Evolutionary conservation across 2,329 filamentous ascomycete genomes (phyloP).

Genomic region (Triangularia verruculosa): DNA sequence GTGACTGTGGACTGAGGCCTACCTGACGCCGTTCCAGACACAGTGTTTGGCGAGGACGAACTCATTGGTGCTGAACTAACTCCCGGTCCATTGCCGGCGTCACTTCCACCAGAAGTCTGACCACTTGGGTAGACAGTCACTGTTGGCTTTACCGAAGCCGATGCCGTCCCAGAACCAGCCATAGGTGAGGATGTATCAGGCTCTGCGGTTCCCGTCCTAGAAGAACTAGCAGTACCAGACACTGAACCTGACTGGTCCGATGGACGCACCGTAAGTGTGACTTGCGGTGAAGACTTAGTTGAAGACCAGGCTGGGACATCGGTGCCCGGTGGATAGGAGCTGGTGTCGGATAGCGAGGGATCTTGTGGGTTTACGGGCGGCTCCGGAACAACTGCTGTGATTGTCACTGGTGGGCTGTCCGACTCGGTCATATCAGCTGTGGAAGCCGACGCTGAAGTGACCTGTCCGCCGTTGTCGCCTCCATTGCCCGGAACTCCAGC

Average conservation of each 20-base stretch:
- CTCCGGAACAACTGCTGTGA: background rate
- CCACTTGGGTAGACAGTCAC: background rate
- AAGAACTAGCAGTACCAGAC: background rate
- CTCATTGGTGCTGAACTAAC: background rate
- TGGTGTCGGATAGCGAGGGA: background rate
- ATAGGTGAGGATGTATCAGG: background rate
- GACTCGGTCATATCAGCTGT: background rate
- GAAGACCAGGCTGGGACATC: background rate
- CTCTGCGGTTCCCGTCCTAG: background rate
- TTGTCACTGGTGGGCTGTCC: background rate
- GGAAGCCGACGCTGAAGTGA: background rate
- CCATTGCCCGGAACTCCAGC: background rate
- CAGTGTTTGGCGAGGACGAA: background rate
- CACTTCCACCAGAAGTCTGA: background rate
- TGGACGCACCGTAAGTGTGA: constrained; percentile 1
- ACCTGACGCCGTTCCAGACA: background rate
- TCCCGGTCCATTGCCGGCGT: background rate
- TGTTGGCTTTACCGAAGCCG: background rate
- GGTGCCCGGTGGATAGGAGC: background rate
- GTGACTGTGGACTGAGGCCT: background rate
- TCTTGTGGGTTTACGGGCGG: background rate
- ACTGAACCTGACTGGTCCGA: background rate
- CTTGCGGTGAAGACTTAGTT: background rate
- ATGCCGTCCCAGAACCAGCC: background rate
- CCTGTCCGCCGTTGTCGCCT: background rate